Evolutionary conservation across 805 yeast genomes (phyloP).

Genomic region (Candida orba): DNA sequence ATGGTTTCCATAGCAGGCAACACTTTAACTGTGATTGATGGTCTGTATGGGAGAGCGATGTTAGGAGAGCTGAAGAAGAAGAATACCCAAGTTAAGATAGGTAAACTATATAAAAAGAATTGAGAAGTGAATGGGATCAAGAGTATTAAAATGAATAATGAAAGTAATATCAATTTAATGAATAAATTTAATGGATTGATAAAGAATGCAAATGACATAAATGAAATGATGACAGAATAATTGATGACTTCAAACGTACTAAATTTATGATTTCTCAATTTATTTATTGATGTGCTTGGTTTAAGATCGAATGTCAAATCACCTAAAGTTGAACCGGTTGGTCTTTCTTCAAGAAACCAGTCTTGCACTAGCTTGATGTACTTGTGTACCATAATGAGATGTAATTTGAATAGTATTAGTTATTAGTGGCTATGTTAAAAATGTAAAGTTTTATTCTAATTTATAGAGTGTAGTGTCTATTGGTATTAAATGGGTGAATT

Average conservation of each 20-base stretch:
- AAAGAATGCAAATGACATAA: constrained; percentile 51
- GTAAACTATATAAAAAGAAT: constrained; percentile 76
- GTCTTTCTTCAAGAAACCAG: constrained; percentile 49
- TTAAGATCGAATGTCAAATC: constrained; percentile 44
- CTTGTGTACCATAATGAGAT: neutral
- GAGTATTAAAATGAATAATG: constrained; percentile 38
- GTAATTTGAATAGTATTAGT: neutral
- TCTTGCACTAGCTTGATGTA: constrained; percentile 19
- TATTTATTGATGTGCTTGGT: constrained; percentile 33
- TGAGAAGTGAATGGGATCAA: constrained; percentile 75
- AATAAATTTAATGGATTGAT: constrained; percentile 50
- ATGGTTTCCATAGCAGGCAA: constrained; percentile 90
- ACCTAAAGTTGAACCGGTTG: constrained; percentile 40
- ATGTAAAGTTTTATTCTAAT: no score
- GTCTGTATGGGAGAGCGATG: constrained; percentile 69
- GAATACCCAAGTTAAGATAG: constrained; percentile 80
- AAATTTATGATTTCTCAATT: constrained; percentile 37
- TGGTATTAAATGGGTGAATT: no score
- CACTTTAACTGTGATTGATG: constrained; percentile 82
- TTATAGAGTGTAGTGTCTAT: no score
- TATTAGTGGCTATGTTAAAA: neutral
- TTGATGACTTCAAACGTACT: constrained; percentile 42
- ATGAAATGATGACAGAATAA: constrained; percentile 41
- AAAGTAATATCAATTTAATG: constrained; percentile 23
- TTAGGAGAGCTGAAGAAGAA: constrained; percentile 71